A percentile compares a stretch with the other conserved stretches of the same genome.
These are phyloP conservation scores for Zelopaecilomyces penicillatus DNA, from an alignment of 2,329 filamentous ascomycete genomes.

Conservation along the genomic window DNA sequence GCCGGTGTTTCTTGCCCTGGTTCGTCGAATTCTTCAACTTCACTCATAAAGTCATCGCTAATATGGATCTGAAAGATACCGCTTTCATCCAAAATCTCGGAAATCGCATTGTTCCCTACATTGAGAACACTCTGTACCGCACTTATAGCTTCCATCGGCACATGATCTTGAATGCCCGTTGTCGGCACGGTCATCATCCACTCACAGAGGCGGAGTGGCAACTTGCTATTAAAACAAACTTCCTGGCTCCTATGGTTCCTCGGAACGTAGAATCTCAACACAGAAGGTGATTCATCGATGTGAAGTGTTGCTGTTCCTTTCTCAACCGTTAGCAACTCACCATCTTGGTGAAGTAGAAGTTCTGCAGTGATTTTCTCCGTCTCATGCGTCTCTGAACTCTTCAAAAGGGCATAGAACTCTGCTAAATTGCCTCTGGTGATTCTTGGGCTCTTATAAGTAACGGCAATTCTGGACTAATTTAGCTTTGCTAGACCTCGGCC, in stretches of 20 bases:
- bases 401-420: background rate
- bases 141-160: background rate
- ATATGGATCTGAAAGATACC: background rate
- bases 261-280: background rate
- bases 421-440: background rate
- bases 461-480: background rate
- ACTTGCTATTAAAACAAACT: background rate
- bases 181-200: background rate
- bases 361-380: background rate
- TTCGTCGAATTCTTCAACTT: background rate
- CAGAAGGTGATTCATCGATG: background rate
- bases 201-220: background rate
- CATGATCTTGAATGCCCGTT: background rate
- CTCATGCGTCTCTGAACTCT: background rate
- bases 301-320: background rate
- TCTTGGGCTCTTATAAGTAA: background rate
- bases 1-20: too few relatives aligned
- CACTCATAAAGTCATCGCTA: background rate
- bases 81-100: background rate
- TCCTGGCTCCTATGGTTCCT: background rate
- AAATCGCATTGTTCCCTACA: background rate
- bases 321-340: background rate
- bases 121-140: background rate
- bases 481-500: background rate
- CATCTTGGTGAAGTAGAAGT: background rate